Evolutionary conservation across 2,329 filamentous ascomycete species (phyloP).

Genomic region (Monosporascus ibericus): DNA sequence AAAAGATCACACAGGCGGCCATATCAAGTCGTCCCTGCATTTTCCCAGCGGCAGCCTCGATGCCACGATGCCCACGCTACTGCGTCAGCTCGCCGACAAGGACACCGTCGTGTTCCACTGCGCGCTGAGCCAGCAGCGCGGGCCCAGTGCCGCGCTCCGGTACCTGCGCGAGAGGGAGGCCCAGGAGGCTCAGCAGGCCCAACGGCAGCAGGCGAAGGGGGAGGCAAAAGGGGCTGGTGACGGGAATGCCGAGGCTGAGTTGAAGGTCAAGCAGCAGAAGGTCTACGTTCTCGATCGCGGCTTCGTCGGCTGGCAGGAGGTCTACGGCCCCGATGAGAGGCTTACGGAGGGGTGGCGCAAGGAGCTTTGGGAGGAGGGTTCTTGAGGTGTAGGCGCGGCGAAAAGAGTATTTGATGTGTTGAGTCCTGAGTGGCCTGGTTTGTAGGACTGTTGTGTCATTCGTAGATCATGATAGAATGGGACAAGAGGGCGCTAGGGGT

Average conservation of each 20-base stretch:
- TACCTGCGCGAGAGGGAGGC: slow-evolving; percentile 69
- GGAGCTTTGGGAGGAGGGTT: slow-evolving; percentile 71
- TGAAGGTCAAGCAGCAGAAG: slow-evolving; percentile 48
- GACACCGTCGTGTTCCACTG: slow-evolving; percentile 92
- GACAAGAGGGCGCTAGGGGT: too few species aligned
- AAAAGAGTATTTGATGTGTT: background rate
- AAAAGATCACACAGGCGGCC: slow-evolving; percentile 80
- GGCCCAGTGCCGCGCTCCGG: slow-evolving; percentile 73
- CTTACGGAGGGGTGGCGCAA: slow-evolving; percentile 80
- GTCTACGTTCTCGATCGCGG: slow-evolving; percentile 79
- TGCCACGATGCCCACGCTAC: slow-evolving; percentile 71
- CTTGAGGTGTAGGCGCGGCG: slow-evolving; percentile 19
- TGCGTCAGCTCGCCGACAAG: slow-evolving; percentile 69
- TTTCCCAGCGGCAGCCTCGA: slow-evolving; percentile 70
- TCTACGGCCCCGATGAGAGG: slow-evolving; percentile 68
- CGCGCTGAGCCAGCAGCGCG: slow-evolving; percentile 82
- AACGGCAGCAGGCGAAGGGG: slow-evolving; percentile 14
- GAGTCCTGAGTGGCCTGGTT: too few species aligned
- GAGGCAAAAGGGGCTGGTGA: slow-evolving; percentile 17
- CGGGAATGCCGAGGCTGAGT: slow-evolving; percentile 15
- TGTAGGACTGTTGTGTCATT: too few species aligned
- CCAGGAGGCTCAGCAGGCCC: slow-evolving; percentile 32
- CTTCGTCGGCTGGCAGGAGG: slow-evolving; percentile 85
- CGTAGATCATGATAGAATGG: too few species aligned
- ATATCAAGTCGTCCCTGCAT: slow-evolving; percentile 74